Conservation (phyloP, 2,329 filamentous ascomycete genomes). For the Helotiales sp. region DNA sequence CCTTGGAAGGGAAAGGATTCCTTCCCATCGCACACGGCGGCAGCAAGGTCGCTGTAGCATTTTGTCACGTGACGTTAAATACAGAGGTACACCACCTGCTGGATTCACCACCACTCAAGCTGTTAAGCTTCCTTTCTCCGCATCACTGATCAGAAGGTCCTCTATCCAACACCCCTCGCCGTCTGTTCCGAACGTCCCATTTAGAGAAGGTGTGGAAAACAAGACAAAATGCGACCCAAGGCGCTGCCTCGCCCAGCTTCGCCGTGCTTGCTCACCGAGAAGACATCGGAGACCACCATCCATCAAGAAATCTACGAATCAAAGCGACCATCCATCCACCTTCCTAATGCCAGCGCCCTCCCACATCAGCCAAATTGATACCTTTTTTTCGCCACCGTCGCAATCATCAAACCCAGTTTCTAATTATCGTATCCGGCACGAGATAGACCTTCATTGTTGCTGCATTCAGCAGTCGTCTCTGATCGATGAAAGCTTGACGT, state of each 20-base stretch:
- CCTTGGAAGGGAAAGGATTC: neutral
- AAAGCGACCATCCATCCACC: neutral
- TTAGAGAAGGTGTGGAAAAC: neutral
- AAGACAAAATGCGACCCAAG: neutral
- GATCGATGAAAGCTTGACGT: neutral
- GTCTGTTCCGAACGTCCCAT: neutral
- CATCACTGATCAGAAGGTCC: too few relatives aligned
- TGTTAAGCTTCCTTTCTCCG: too few relatives aligned
- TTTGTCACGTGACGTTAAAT: too few relatives aligned
- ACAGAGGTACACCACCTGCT: too few relatives aligned
- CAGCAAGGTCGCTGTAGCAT: too few relatives aligned
- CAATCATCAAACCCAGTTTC: neutral
- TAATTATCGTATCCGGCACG: neutral
- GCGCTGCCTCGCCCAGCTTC: neutral
- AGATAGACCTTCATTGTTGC: neutral
- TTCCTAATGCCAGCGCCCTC: neutral
- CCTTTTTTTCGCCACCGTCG: neutral
- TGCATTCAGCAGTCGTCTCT: neutral
- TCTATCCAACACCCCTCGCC: too few relatives aligned
- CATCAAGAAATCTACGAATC: neutral
- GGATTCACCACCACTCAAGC: too few relatives aligned
- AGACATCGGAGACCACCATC: neutral
- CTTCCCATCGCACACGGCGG: neutral
- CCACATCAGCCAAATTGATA: neutral
- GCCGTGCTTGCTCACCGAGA: neutral